A percentile compares a stretch with the other conserved stretches of the same genome.
Evolutionary conservation across 306 rosid genomes (phyloP).

Genomic region (Carpinus fangiana): DNA sequence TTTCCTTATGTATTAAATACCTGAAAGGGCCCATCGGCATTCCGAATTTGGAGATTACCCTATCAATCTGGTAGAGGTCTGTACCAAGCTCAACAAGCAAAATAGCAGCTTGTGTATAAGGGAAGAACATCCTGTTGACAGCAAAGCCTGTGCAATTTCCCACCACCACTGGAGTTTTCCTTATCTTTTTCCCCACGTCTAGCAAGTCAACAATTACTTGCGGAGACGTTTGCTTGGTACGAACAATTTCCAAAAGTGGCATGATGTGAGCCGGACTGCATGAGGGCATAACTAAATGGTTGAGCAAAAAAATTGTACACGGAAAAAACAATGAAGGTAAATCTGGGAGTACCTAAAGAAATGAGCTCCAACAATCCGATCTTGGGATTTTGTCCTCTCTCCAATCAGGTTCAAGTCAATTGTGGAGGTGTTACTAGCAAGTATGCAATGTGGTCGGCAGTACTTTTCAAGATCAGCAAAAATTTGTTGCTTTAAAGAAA

Average conservation of each 20-base stretch:
- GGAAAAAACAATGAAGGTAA: background rate
- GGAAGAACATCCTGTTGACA: slow-evolving; percentile 91
- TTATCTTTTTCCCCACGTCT: slow-evolving; percentile 78
- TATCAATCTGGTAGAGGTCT: slow-evolving; percentile 81
- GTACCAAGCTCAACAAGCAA: slow-evolving; percentile 85
- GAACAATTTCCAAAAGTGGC: slow-evolving; percentile 96
- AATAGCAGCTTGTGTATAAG: slow-evolving; percentile 78
- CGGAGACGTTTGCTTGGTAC: slow-evolving; percentile 76
- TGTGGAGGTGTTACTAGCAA: slow-evolving; percentile 94
- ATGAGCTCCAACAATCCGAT: slow-evolving; percentile 90
- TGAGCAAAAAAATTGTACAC: slow-evolving; percentile 5
- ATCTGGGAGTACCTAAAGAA: slow-evolving; percentile 71
- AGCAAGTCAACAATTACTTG: slow-evolving; percentile 86
- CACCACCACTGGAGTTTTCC: slow-evolving; percentile 93
- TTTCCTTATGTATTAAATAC: slow-evolving; percentile 37
- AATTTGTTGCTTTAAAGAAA: slow-evolving; percentile 88
- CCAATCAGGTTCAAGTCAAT: slow-evolving; percentile 95
- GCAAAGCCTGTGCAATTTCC: slow-evolving; percentile 99
- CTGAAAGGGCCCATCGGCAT: slow-evolving; percentile 99
- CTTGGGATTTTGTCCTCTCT: slow-evolving; percentile 71
- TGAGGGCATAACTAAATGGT: slow-evolving; percentile 33
- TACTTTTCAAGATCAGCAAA: slow-evolving; percentile 89
- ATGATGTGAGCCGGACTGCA: slow-evolving; percentile 94
- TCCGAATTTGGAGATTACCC: slow-evolving; percentile 62
- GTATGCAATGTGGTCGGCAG: slow-evolving; percentile 88